Evolutionary conservation across 495 filamentous ascomycete genomes (phyloP), one percentile per base, ranked within the genome.

Genomic region (Schizothecium vesticola): DNA sequence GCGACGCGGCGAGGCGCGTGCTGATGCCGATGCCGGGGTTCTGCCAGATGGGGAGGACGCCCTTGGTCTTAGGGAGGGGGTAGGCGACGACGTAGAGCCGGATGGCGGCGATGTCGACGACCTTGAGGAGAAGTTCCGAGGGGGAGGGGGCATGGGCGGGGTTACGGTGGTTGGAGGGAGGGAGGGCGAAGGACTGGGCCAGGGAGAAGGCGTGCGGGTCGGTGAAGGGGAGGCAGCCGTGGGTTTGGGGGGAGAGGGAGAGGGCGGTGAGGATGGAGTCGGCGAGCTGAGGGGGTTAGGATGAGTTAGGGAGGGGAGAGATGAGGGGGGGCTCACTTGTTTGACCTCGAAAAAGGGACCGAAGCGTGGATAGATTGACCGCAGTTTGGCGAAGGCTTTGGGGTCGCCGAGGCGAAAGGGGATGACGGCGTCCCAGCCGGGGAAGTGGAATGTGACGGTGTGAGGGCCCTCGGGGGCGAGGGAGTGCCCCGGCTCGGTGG

Each of bases 311-410:
- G 31, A 12, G 1, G 76, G 76, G 24, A 76, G 59, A 24, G 65
- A 26, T 22, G 76, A 67, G 59, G 25, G 25, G 21, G 25, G 0
- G 13, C 4, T 57, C 7, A 28, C 56, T 13, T 74, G 43, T 56
- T 43, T 67, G 24, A 56, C 71, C 58, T 77, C 64, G 19, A 69
- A 62, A 55, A 77, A 79, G 9, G 78, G 75, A 0, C 69, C 66
- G 71, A 85, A 82, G 2, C 81, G 71, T 5, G 82, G 82, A 70
- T 84, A 85, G 59, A 83, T 69, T 58, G 74, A 77, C 28, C 69
- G 74, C 0, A 84, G 61, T 16, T 26, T 11, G 16, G 16, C 29
- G 8, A 81, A n/a, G 16, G 82, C 11, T 0, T 68, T 60, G 0
- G 58, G 33, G 51, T 84, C 81, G 24, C 77, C 73, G 4, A 77